A percentile compares a stretch with the other conserved stretches of the same genome.
phyloP scores from a whole-genome alignment of 257 asterid genomes.

The Plantago elongata region DNA sequence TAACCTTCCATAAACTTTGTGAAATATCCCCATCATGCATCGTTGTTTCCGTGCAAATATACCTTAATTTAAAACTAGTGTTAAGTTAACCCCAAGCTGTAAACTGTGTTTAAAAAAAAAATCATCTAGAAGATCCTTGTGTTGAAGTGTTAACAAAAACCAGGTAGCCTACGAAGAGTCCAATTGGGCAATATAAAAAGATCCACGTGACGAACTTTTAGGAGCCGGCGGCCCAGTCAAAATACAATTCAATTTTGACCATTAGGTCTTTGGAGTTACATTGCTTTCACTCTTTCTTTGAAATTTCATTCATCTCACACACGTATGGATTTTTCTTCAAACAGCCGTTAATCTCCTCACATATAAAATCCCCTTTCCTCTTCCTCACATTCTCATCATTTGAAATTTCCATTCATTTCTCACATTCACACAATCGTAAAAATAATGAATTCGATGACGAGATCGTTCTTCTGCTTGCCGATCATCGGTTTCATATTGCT shows the following conservation, averaged over 20 bases:
- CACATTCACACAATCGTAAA: neutral
- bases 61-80: too few relatives aligned
- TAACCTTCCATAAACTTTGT: too few relatives aligned
- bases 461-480: neutral
- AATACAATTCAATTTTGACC: neutral
- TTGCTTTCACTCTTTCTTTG: neutral
- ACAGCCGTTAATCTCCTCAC: too few relatives aligned
- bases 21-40: too few relatives aligned
- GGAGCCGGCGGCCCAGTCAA: conserved; percentile 2
- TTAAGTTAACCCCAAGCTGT: too few relatives aligned
- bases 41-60: too few relatives aligned
- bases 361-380: too few relatives aligned
- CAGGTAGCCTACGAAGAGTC: neutral
- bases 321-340: neutral
- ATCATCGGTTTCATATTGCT: conserved; percentile 6
- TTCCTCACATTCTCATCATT: neutral
- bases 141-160: neutral
- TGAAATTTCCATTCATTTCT: neutral
- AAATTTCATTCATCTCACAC: neutral
- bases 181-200: neutral
- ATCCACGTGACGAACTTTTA: neutral
- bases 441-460: conserved; percentile 7
- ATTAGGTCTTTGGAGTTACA: neutral
- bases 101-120: too few relatives aligned
- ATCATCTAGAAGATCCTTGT: too few relatives aligned